Percentiles rank a stretch among this genome's conserved stretches.
Conservation (phyloP, 192 early-diverging fungal species). For the Coemansia sp. region DNA sequence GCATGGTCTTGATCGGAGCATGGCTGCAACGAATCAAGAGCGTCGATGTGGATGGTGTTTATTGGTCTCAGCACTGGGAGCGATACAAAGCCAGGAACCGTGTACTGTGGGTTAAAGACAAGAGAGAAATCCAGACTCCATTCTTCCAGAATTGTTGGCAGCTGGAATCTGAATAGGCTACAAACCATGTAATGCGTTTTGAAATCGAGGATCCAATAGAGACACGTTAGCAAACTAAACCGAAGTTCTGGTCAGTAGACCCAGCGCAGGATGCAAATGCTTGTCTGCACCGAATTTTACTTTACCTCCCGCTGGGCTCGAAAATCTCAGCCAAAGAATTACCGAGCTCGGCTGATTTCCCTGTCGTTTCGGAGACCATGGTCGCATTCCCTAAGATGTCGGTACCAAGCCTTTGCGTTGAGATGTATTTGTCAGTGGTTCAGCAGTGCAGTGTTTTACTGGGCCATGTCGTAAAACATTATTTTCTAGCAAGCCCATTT, state of each 20-base stretch:
- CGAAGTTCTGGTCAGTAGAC: too few relatives aligned
- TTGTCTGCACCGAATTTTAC: too few relatives aligned
- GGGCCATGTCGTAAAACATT: neutral
- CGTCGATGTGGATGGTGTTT: slow-evolving; percentile 26
- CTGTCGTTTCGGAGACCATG: slow-evolving; percentile 11
- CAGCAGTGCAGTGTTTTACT: too few relatives aligned
- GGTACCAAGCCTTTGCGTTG: too few relatives aligned
- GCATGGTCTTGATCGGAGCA: neutral
- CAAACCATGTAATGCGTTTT: neutral
- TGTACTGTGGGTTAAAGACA: slow-evolving; percentile 22
- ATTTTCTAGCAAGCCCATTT: neutral
- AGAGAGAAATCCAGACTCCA: slow-evolving; percentile 26
- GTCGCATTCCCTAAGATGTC: slow-evolving; percentile 8
- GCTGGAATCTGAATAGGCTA: slow-evolving; percentile 24
- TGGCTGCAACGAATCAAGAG: slow-evolving; percentile 22
- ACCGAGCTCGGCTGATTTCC: neutral
- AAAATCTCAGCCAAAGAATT: slow-evolving; percentile 7
- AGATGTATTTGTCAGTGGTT: too few relatives aligned
- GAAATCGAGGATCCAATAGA: too few relatives aligned
- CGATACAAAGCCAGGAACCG: slow-evolving; percentile 2
- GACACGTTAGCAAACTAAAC: too few relatives aligned
- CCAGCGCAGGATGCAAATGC: too few relatives aligned
- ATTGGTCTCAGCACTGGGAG: slow-evolving; percentile 4
- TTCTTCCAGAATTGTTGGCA: slow-evolving; percentile 27
- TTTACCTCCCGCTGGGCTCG: slow-evolving; percentile 17